Evolutionary conservation across 805 yeast species (phyloP), one percentile per base, ranked within the genome.

Genomic region (Zygoascus ofunaensis): DNA sequence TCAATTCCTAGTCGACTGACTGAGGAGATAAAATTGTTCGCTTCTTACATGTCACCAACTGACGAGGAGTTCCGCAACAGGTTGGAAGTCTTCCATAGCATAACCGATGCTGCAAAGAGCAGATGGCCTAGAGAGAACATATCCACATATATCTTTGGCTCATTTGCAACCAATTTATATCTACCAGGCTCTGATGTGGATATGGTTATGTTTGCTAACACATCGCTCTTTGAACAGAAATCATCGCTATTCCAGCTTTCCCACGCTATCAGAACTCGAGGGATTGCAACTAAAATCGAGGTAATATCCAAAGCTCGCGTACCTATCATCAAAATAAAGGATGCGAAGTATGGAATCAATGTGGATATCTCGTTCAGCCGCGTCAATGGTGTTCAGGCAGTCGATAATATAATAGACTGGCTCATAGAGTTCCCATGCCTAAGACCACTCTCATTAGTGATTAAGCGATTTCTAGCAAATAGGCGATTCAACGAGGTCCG

Each of bases 151-250:
- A 94, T 89, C 5, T 90, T 92, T 68, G 98, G 98, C 0, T 89
- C 97, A 0, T 84, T 77, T 61, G 95, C 97, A 0, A 89, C 97
- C 0, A 96, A 89, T 58, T 66, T 90, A 49, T 90, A 87, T 58
- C 69, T 90, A 15, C 97, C 97, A 0, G 95, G 95, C 1, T 86
- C 96, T 0, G 98, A 90, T 69, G 87, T 90, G 26, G 98, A 90
- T 62, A 80, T 92, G 79, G 97, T 89, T 37, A 75, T 90, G 20
- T 69, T 80, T 3, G 82, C 94, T 19, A 63, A 70, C 15, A 63
- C 67, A 12, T 79, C 80, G 2, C 74, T 71, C 49, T 72, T 75
- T 53, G 68, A 68, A 43, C 87, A 76, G 54, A 74, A 72, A 46
- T 71, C 77, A n/a, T 67, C 76, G 20, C 63, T 90, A 38, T 87